These are phyloP conservation scores for Tricholoma hemisulphureum DNA, from an alignment of 768 basidiomycete species.

Conservation along the genomic window DNA sequence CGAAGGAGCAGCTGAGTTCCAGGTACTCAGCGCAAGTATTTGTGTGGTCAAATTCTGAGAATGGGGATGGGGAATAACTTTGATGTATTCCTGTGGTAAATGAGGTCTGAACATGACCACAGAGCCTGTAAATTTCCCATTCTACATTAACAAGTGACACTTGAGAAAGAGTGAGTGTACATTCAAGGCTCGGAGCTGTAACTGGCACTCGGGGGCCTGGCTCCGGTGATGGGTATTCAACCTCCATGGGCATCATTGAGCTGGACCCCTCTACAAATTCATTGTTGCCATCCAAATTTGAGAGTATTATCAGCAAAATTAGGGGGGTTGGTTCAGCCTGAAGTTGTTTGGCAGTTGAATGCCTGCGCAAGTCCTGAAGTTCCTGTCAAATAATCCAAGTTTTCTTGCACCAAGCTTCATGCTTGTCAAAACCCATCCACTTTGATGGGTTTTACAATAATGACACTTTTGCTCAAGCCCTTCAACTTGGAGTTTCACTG, in stretches of 20 bases:
- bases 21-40: background rate
- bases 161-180: background rate
- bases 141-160: background rate
- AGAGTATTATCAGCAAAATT: no score
- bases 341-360: no score
- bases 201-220: background rate
- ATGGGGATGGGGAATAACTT: slow-evolving; percentile 2
- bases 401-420: no score
- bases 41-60: background rate
- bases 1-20: background rate
- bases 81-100: slow-evolving; percentile 1
- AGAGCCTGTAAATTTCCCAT: background rate
- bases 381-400: no score
- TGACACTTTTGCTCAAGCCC: no score
- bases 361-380: no score
- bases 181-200: background rate
- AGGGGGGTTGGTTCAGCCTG: no score
- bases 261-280: background rate
- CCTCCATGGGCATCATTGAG: background rate
- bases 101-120: background rate
- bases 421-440: no score
- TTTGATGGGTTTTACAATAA: no score
- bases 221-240: no score
- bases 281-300: slow-evolving; percentile 4
- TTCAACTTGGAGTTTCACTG: no score